Conservation (phyloP, 805 yeast species). For the Kodamaea nitidulidarum region DNA sequence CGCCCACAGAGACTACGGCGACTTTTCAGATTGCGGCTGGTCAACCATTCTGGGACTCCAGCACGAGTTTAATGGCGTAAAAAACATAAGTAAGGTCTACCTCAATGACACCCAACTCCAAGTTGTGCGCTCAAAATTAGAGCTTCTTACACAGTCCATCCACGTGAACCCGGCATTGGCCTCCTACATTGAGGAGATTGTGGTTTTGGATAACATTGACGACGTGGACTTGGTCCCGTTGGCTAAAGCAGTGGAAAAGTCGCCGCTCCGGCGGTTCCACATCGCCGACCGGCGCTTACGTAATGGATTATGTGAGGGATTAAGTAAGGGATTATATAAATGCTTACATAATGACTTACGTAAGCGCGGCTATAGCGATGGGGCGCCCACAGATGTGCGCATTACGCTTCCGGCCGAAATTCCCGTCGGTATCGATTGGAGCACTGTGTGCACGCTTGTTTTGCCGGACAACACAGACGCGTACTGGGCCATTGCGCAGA, state of each 20-base stretch:
- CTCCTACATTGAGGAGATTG: constrained; percentile 28
- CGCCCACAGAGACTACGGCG: constrained; percentile 5
- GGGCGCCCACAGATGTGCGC: constrained; percentile 1
- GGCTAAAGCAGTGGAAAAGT: constrained; percentile 1
- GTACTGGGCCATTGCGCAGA: constrained; percentile 16
- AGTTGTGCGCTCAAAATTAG: constrained; percentile 35
- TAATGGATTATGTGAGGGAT: neutral
- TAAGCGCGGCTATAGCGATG: neutral
- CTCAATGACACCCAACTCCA: constrained; percentile 18
- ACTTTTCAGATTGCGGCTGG: constrained; percentile 6
- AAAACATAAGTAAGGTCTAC: constrained; percentile 10
- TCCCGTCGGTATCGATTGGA: neutral
- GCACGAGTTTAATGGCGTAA: constrained; percentile 3
- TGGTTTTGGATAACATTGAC: constrained; percentile 10
- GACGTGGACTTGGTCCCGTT: constrained; percentile 12
- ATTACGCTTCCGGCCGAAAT: constrained; percentile 1
- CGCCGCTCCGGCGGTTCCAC: constrained; percentile 14
- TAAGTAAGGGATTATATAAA: neutral
- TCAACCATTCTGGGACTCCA: constrained; percentile 8
- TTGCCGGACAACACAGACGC: constrained; percentile 11
- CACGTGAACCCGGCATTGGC: constrained; percentile 31
- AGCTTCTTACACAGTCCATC: constrained; percentile 36
- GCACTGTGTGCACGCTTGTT: constrained; percentile 14
- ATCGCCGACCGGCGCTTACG: constrained; percentile 17
- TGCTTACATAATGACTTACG: constrained; percentile 9